Evolutionary conservation across 2,329 filamentous ascomycete genomes (phyloP).

Genomic region (Coniochaeta hoffmannii): DNA sequence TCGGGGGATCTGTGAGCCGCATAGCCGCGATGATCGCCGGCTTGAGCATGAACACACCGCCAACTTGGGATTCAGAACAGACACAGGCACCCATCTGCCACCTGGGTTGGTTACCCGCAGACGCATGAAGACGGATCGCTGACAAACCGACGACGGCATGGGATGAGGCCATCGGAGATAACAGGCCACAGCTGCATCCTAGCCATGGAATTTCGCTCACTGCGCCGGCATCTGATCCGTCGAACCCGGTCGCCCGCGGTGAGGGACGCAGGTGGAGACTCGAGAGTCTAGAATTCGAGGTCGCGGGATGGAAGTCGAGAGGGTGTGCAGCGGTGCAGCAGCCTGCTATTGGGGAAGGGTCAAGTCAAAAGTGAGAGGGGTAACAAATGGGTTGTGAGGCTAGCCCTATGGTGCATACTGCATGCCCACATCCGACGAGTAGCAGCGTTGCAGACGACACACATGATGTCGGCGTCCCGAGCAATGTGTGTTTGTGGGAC

Average conservation of each 20-base stretch:
- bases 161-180: no score
- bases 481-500: not conserved
- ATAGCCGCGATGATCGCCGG: slow-evolving; percentile 5
- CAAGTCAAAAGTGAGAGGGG: not conserved
- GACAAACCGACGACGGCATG: no score
- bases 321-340: not conserved
- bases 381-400: not conserved
- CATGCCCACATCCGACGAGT: not conserved
- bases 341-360: not conserved
- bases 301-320: no score
- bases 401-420: not conserved
- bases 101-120: no score
- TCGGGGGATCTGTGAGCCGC: slow-evolving; percentile 5
- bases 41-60: not conserved
- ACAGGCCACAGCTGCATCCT: not conserved
- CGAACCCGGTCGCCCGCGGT: not conserved
- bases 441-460: not conserved
- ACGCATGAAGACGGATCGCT: no score
- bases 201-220: no score
- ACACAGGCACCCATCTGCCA: no score
- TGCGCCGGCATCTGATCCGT: not conserved
- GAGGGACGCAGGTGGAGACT: not conserved
- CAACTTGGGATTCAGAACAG: not conserved
- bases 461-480: not conserved
- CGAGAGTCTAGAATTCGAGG: not conserved